Evolutionary conservation across 1,139 yeast genomes (phyloP).

Genomic region (Lodderomyces parapsilosis): DNA sequence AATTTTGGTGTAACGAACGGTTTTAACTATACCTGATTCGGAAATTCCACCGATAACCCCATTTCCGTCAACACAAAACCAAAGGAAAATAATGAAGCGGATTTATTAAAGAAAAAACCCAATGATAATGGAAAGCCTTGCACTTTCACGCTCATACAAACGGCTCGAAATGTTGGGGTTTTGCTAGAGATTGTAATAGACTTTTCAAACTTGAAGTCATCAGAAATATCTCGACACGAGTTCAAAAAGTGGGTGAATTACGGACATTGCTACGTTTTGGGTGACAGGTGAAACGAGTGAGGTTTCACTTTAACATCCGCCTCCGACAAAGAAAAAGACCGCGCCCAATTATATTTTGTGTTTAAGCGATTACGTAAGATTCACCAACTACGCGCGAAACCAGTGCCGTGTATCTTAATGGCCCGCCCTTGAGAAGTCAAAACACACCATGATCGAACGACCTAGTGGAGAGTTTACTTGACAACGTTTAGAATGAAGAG

Average conservation of each 20-base stretch:
- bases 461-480: too few relatives aligned
- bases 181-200: too few relatives aligned
- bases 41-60: not conserved
- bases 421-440: too few relatives aligned
- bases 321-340: too few relatives aligned
- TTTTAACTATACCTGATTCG: not conserved
- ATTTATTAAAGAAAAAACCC: not conserved
- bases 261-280: not conserved
- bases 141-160: not conserved
- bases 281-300: too few relatives aligned
- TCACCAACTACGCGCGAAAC: not conserved
- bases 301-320: not conserved
- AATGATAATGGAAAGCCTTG: not conserved
- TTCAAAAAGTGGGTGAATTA: too few relatives aligned
- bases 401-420: constrained; percentile 1
- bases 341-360: not conserved
- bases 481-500: too few relatives aligned
- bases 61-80: not conserved
- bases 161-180: not conserved
- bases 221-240: too few relatives aligned
- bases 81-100: not conserved
- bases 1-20: too few relatives aligned
- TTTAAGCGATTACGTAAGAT: not conserved
- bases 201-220: too few relatives aligned
- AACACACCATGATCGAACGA: too few relatives aligned